A percentile compares a stretch with the other conserved stretches of the same genome.
Evolutionary conservation across 495 filamentous ascomycete genomes (phyloP).

Genomic region (Cetradonia linearis): DNA sequence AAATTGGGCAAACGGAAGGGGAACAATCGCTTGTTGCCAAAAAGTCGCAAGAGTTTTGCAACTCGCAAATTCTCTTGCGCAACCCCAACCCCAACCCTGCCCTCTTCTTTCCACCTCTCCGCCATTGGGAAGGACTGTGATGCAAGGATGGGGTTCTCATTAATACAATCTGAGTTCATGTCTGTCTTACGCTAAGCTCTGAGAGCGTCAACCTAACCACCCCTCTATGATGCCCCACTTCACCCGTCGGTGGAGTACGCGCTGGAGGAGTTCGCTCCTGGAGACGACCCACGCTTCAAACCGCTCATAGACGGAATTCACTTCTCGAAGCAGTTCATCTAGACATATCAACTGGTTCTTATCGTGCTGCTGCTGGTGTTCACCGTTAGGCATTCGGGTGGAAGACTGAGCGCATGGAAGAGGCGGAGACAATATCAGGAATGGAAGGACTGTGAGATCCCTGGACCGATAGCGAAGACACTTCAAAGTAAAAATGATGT

Average conservation of each 20-base stretch:
- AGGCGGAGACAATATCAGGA: constrained; percentile 5
- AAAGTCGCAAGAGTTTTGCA: too few relatives aligned
- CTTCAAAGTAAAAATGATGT: not conserved
- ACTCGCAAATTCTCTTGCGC: not conserved
- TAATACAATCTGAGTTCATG: constrained; percentile 1
- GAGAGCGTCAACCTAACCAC: not conserved
- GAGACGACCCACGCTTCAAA: constrained; percentile 8
- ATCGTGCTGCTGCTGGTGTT: constrained; percentile 10
- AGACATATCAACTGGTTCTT: constrained; percentile 17
- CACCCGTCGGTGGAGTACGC: constrained; percentile 8
- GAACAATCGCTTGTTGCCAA: too few relatives aligned
- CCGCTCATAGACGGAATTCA: constrained; percentile 14
- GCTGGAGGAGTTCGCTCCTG: constrained; percentile 6
- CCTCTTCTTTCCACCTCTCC: not conserved
- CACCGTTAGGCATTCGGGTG: constrained; percentile 9
- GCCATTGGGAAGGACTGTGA: not conserved
- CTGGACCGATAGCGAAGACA: not conserved
- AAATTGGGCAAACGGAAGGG: not conserved
- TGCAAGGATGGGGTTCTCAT: not conserved
- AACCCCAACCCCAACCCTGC: not conserved
- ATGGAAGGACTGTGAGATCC: not conserved
- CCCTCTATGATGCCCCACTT: not conserved
- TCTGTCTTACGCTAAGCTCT: not conserved
- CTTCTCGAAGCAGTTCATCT: constrained; percentile 15
- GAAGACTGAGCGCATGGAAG: constrained; percentile 6